phyloP scores from a whole-genome alignment of 768 basidiomycete genomes.

The Suillus subalutaceus region DNA sequence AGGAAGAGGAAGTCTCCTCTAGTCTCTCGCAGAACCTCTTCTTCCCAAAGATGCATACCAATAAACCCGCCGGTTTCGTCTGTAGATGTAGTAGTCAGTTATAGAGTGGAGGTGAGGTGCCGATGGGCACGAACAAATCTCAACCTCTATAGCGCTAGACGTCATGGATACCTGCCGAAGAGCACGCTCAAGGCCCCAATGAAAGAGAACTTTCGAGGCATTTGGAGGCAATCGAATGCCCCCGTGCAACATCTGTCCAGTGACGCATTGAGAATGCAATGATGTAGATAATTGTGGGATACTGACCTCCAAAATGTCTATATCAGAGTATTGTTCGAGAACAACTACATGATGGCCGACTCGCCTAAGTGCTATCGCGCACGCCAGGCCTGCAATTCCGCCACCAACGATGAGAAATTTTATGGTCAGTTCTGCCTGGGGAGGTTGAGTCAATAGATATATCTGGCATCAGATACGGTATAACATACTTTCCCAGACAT shows the following conservation, averaged over 20 bases:
- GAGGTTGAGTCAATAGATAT: too few relatives aligned
- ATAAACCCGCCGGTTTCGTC: conserved; percentile 48
- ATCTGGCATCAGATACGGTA: too few relatives aligned
- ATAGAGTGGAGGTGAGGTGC: conserved; percentile 2
- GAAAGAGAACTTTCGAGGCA: conserved; percentile 54
- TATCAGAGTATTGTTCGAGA: too few relatives aligned
- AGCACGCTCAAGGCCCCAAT: conserved; percentile 52
- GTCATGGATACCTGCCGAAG: conserved; percentile 39
- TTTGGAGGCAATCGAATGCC: conserved; percentile 60
- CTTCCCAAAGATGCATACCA: conserved; percentile 49
- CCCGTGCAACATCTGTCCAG: conserved; percentile 33
- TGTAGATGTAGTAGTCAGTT: conserved; percentile 26
- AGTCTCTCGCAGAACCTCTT: conserved; percentile 48
- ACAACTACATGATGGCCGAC: too few relatives aligned
- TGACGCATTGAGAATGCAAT: not conserved
- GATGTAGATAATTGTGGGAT: too few relatives aligned
- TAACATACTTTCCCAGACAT: too few relatives aligned
- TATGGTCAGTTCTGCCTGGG: too few relatives aligned
- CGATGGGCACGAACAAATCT: conserved; percentile 27
- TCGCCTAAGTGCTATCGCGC: too few relatives aligned
- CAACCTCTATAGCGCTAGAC: conserved; percentile 25
- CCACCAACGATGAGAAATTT: too few relatives aligned
- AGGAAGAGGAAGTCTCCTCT: conserved; percentile 53
- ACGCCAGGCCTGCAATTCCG: too few relatives aligned
- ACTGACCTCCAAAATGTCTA: too few relatives aligned